phyloP scores from a whole-genome alignment of 2,329 filamentous ascomycete species.

The Dothistroma pini region DNA sequence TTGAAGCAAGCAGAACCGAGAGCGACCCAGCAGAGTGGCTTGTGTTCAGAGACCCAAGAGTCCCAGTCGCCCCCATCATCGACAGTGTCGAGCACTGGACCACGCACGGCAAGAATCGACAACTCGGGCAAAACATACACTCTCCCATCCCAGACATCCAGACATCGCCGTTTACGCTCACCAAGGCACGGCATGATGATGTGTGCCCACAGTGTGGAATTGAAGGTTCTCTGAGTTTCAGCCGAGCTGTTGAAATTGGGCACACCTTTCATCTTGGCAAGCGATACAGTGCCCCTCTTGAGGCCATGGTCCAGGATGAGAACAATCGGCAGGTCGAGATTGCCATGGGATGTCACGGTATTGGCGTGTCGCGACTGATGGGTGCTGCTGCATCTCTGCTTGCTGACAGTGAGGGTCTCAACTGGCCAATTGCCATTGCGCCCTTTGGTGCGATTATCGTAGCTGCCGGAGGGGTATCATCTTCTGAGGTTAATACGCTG shows the following conservation, averaged over 20 bases:
- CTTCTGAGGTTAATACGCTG: constrained; percentile 39
- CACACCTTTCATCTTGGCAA: constrained; percentile 95
- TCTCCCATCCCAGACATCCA: constrained; percentile 4
- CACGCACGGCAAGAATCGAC: background rate
- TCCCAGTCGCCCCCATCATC: constrained; percentile 10
- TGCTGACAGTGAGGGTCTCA: constrained; percentile 68
- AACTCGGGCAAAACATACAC: background rate
- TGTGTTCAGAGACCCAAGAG: constrained; percentile 15
- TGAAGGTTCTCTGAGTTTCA: constrained; percentile 57
- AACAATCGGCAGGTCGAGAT: constrained; percentile 52
- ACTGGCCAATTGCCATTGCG: constrained; percentile 83
- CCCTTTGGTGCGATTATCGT: constrained; percentile 76
- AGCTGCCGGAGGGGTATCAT: constrained; percentile 29
- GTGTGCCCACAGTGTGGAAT: constrained; percentile 65
- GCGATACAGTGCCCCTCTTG: constrained; percentile 74
- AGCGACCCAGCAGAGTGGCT: constrained; percentile 2
- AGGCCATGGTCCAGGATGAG: constrained; percentile 55
- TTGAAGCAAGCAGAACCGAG: background rate
- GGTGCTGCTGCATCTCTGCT: constrained; percentile 77
- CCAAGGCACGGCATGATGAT: constrained; percentile 65
- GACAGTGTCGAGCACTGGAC: constrained; percentile 3
- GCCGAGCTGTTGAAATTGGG: constrained; percentile 80
- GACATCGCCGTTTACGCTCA: constrained; percentile 53
- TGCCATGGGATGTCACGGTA: constrained; percentile 96
- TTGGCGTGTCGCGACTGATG: constrained; percentile 87